Evolutionary conservation across 1,139 yeast species (phyloP).

Genomic region (Nakaseomyces uthaithaninus): DNA sequence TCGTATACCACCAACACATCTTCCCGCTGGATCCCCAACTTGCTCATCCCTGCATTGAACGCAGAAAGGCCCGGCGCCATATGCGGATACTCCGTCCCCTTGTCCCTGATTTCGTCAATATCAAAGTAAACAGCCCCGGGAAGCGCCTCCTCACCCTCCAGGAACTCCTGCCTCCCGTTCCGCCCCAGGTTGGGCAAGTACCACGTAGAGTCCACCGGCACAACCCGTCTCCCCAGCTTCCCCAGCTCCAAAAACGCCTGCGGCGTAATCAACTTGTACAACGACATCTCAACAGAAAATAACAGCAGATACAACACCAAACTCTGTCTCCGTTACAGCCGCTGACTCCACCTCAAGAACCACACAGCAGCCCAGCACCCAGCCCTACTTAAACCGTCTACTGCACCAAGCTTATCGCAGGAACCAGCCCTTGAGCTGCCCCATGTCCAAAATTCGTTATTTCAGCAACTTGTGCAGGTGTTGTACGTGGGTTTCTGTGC

Average conservation of each 20-base stretch:
- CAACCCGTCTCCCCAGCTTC: constrained; percentile 34
- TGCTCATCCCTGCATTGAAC: constrained; percentile 47
- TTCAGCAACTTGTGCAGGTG: too few species aligned
- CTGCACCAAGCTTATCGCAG: too few species aligned
- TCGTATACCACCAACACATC: constrained; percentile 81
- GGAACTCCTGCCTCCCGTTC: constrained; percentile 50
- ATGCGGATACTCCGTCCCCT: constrained; percentile 64
- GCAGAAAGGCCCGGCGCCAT: constrained; percentile 64
- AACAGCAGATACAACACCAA: too few species aligned
- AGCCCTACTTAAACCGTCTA: too few species aligned
- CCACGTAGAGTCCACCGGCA: constrained; percentile 89
- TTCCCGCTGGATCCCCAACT: constrained; percentile 35
- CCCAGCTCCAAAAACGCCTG: constrained; percentile 20
- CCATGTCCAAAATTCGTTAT: too few species aligned
- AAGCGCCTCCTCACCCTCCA: constrained; percentile 44
- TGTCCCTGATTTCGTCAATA: constrained; percentile 59
- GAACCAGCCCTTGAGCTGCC: too few species aligned
- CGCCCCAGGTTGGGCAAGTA: constrained; percentile 69
- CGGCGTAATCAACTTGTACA: constrained; percentile 27
- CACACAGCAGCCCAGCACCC: too few species aligned
- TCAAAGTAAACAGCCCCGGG: constrained; percentile 70
- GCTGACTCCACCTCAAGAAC: too few species aligned
- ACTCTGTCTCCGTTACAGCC: too few species aligned
- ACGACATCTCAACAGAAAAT: too few species aligned
- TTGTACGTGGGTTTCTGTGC: too few species aligned